A percentile compares a stretch with the other conserved stretches of the same genome.
phyloP scores from a whole-genome alignment of 192 early-diverging fungal genomes.

The Coemansia javaensis region DNA sequence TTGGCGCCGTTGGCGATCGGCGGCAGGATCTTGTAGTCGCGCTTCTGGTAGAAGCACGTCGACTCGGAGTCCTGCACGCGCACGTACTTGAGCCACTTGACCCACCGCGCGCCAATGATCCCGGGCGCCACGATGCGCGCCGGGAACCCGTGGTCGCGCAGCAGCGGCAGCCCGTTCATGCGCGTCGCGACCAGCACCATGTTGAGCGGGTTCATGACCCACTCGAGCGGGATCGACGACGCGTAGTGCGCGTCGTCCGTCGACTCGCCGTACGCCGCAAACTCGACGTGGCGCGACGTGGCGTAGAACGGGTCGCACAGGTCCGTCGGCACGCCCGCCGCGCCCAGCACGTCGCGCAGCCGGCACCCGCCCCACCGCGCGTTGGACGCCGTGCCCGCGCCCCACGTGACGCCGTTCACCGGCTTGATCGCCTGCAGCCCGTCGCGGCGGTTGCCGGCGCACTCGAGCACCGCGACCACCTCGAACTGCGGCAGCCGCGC shows the following conservation, averaged over 20 bases:
- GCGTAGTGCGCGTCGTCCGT: slow-evolving; percentile 73
- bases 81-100: slow-evolving; percentile 77
- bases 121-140: slow-evolving; percentile 86
- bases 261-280: slow-evolving; percentile 64
- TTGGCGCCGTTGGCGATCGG: slow-evolving; percentile 56
- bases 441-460: slow-evolving; percentile 80
- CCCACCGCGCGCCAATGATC: slow-evolving; percentile 78
- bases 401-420: slow-evolving; percentile 80
- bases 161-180: slow-evolving; percentile 69
- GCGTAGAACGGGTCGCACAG: slow-evolving; percentile 46
- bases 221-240: slow-evolving; percentile 63
- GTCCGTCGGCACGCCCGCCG: slow-evolving; percentile 55
- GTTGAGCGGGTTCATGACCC: slow-evolving; percentile 60
- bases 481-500: slow-evolving; percentile 51
- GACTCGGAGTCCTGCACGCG: slow-evolving; percentile 57
- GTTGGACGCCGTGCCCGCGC: slow-evolving; percentile 70
- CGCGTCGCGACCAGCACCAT: slow-evolving; percentile 75
- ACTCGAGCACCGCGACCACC: slow-evolving; percentile 69
- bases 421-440: slow-evolving; percentile 71
- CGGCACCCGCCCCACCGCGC: slow-evolving; percentile 75
- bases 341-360: slow-evolving; percentile 67
- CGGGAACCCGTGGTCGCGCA: slow-evolving; percentile 85
- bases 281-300: slow-evolving; percentile 54
- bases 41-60: slow-evolving; percentile 66
- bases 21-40: slow-evolving; percentile 83